Evolutionary conservation across 1,139 yeast genomes (phyloP).

Genomic region (Saccharomyces uvarum): DNA sequence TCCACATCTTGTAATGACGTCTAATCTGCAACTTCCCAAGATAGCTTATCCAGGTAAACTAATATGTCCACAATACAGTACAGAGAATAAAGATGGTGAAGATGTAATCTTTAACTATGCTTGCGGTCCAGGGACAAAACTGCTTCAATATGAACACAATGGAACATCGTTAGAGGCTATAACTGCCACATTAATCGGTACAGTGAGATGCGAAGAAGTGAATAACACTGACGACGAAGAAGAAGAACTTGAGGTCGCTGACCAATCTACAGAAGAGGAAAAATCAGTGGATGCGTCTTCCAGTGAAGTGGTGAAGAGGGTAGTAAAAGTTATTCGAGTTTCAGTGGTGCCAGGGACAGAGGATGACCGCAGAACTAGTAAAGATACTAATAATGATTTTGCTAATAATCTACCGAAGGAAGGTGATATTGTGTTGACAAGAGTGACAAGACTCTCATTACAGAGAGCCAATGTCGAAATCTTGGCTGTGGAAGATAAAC

Average conservation of each 20-base stretch:
- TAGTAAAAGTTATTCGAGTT: conserved; percentile 12
- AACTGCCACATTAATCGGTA: conserved; percentile 64
- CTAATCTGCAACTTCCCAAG: conserved; percentile 30
- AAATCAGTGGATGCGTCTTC: neutral
- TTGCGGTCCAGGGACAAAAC: conserved; percentile 42
- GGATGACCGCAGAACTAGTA: conserved; percentile 10
- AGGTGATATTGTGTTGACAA: conserved; percentile 73
- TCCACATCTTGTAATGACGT: conserved; percentile 2
- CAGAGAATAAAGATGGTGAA: conserved; percentile 20
- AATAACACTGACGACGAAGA: conserved; percentile 12
- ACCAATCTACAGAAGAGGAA: conserved; percentile 6
- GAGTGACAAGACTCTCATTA: conserved; percentile 54
- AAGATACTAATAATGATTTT: conserved; percentile 29
- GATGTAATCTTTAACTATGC: conserved; percentile 35
- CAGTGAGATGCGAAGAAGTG: conserved; percentile 35
- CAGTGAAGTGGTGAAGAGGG: conserved; percentile 10
- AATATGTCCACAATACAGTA: conserved; percentile 39
- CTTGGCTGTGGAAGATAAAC: conserved; percentile 62
- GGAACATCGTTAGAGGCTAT: conserved; percentile 37
- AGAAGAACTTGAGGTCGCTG: conserved; percentile 10
- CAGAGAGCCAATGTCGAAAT: conserved; percentile 80
- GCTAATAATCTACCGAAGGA: conserved; percentile 68
- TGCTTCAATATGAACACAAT: conserved; percentile 23
- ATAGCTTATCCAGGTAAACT: conserved; percentile 74
- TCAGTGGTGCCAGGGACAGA: conserved; percentile 17